Percentiles rank a stretch among this genome's conserved stretches.
Evolutionary conservation across 306 rosid genomes (phyloP).

Genomic region (Aeschynomene evenia): DNA sequence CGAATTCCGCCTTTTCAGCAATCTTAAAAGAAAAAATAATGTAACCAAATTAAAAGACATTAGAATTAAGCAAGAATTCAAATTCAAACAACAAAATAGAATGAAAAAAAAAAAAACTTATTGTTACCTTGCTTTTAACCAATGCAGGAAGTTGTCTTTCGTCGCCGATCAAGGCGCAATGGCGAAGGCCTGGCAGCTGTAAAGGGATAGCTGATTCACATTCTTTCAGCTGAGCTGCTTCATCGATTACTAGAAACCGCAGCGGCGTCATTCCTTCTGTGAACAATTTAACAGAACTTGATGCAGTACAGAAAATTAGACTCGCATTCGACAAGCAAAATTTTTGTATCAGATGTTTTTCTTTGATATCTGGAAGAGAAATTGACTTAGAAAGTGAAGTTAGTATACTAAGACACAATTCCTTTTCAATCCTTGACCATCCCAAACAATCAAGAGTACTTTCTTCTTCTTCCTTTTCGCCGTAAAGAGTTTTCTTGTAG

Average conservation of each 20-base stretch:
- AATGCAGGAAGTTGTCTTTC: slow-evolving; percentile 58
- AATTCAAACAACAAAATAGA: background rate
- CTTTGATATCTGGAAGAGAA: background rate
- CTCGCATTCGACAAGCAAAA: slow-evolving; percentile 37
- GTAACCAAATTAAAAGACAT: background rate
- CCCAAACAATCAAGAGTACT: background rate
- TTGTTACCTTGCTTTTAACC: slow-evolving; percentile 65
- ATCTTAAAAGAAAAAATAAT: slow-evolving; percentile 11
- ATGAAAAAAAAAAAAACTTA: background rate
- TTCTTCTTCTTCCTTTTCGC: background rate
- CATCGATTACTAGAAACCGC: slow-evolving; percentile 49
- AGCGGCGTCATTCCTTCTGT: background rate
- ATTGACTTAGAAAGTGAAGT: background rate
- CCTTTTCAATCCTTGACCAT: background rate
- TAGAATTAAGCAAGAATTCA: background rate
- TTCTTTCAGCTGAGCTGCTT: slow-evolving; percentile 56
- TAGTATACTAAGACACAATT: background rate
- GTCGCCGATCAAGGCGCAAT: slow-evolving; percentile 50
- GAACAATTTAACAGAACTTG: slow-evolving; percentile 40
- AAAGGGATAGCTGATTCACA: slow-evolving; percentile 55
- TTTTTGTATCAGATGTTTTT: background rate
- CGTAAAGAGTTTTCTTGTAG: background rate
- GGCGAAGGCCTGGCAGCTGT: slow-evolving; percentile 38
- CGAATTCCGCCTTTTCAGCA: slow-evolving; percentile 33
- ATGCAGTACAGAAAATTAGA: slow-evolving; percentile 34